phyloP scores from a whole-genome alignment of 2,329 filamentous ascomycete genomes.

The Gremmenia infestans region DNA sequence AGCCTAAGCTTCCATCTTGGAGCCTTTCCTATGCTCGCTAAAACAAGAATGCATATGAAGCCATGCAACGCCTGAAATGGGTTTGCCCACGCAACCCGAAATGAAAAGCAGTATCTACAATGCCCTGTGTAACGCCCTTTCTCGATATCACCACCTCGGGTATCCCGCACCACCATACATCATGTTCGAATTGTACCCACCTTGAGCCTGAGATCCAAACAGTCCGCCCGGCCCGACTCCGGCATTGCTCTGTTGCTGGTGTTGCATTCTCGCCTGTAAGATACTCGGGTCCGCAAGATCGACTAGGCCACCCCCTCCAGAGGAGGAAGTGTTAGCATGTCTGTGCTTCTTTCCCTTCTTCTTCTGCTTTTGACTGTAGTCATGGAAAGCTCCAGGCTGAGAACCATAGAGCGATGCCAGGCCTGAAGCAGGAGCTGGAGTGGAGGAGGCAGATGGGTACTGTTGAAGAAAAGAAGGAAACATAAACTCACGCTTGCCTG shows the following conservation, averaged over 20 bases:
- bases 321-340: constrained; percentile 99
- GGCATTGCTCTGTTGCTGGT: constrained; percentile 75
- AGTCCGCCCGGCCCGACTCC: constrained; percentile 76
- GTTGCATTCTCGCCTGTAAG: constrained; percentile 95
- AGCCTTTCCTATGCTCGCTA: constrained; percentile 43
- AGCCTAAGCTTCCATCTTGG: constrained; percentile 33
- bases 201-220: constrained; percentile 84
- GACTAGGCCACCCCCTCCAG: constrained; percentile 97
- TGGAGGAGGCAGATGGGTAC: constrained; percentile 75
- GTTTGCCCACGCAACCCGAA: constrained; percentile 28
- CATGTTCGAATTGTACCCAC: constrained; percentile 87
- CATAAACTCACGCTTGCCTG: constrained; percentile 97
- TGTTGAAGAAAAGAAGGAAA: constrained; percentile 89
- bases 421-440: constrained; percentile 83
- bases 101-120: constrained; percentile 32
- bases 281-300: constrained; percentile 99
- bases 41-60: constrained; percentile 36
- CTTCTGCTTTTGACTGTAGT: constrained; percentile 94
- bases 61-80: constrained; percentile 27
- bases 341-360: constrained; percentile 99
- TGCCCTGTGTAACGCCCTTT: constrained; percentile 23
- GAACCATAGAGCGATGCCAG: constrained; percentile 87
- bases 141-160: constrained; percentile 56
- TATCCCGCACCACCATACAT: constrained; percentile 71
- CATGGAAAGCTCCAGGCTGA: constrained; percentile 82